Evolutionary conservation across 129 eudicot genomes (phyloP), one percentile per base, ranked within the genome.

Genomic region (Ambrosia trifida): DNA sequence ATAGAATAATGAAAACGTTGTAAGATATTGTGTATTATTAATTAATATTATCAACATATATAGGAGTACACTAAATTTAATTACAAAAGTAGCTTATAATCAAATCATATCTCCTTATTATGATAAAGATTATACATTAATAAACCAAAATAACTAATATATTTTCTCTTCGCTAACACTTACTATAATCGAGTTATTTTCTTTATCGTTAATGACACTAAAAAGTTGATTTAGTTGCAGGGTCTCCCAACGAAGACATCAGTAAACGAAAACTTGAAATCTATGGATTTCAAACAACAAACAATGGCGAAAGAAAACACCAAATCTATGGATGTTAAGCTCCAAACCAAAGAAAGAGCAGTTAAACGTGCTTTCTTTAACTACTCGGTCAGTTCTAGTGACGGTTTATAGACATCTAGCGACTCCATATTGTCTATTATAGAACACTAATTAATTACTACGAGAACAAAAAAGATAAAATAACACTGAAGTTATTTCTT

Each of bases 261-360:
- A 56, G 36, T 67, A 36, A 88, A 84, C 74, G 93, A 91, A 77
- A 76, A 76, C 72, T 82, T 87, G 50, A 91, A 80, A 68, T 85
- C 91, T 31, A 41, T 60, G 72, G 92, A 91, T 28, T 64, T 83
- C 68, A 91, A 77, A 75, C 85, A 84, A 49, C 97, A 82, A 75
- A 84, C 96, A 30, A 64, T 51, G 32, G 18, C 72, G 0, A 91
- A 84, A 81, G 96, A 91, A 72, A 76, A 74, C 76, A 88, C 96
- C 35, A 88, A 82, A 57, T 81, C 85, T 3, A 50, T 46, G 74
- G 97, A 91, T 10, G 73, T 91, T 72, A 91, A 78, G 75, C 96
- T 88, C 53, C 97, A 86, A 78, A 88, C 96, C 2, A 86, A 88
- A 66, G 86, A 86, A 80, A 82, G 97, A 84, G 97, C 97, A 5